phyloP scores from a whole-genome alignment of 2,329 filamentous ascomycete genomes.

The Epichloe amarillans region DNA sequence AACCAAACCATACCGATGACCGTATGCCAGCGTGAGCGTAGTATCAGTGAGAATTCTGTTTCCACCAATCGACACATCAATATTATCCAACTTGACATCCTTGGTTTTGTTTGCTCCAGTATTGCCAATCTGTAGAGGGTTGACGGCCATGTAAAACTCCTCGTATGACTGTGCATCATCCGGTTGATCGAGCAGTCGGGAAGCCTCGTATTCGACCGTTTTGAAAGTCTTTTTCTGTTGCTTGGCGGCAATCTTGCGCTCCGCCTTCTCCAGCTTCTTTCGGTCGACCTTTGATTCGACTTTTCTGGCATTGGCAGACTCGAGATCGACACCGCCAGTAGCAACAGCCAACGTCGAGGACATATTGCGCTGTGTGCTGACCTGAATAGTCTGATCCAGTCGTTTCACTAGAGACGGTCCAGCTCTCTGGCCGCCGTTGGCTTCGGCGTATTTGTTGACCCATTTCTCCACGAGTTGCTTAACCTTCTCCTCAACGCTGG shows the following conservation, averaged over 20 bases:
- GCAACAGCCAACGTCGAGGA: slow-evolving; percentile 87
- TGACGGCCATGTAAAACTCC: slow-evolving; percentile 99
- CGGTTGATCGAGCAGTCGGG: slow-evolving; percentile 69
- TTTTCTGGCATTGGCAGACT: slow-evolving; percentile 84
- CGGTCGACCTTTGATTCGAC: slow-evolving; percentile 95
- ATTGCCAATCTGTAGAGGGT: slow-evolving; percentile 76
- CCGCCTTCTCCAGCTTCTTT: slow-evolving; percentile 98
- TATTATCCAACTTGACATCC: slow-evolving; percentile 94
- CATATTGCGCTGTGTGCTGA: slow-evolving; percentile 87
- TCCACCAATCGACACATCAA: slow-evolving; percentile 87
- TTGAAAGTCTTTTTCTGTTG: slow-evolving; percentile 98
- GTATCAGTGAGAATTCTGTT: slow-evolving; percentile 84
- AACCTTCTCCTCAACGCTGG: slow-evolving; percentile 63
- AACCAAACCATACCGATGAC: slow-evolving; percentile 88
- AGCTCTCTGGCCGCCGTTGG: slow-evolving; percentile 57
- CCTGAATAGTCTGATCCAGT: slow-evolving; percentile 88
- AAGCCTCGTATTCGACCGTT: slow-evolving; percentile 95
- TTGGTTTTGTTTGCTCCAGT: slow-evolving; percentile 76
- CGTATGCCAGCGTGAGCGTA: slow-evolving; percentile 78
- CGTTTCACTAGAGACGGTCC: slow-evolving; percentile 67
- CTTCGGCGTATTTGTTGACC: slow-evolving; percentile 65
- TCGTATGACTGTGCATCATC: slow-evolving; percentile 86
- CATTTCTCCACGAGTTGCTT: slow-evolving; percentile 79
- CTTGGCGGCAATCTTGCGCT: slow-evolving; percentile 93
- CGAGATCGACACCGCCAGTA: slow-evolving; percentile 74